Percentiles rank a stretch among this genome's conserved stretches.
phyloP scores from a whole-genome alignment of 768 basidiomycete genomes.

The Krasilnikovozyma curviuscula region DNA sequence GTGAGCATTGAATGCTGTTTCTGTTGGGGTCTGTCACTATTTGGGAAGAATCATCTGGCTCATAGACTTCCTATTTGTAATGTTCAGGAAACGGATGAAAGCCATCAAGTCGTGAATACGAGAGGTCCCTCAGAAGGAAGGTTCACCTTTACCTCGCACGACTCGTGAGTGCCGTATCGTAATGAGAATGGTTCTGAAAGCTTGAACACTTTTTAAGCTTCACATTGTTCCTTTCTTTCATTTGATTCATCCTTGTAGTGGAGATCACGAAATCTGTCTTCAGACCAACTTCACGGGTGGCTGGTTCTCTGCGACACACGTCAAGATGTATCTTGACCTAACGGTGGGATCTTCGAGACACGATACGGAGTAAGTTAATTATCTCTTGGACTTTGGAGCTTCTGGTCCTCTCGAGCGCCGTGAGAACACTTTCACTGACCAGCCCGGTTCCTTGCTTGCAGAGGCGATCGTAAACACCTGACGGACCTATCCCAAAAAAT shows the following conservation, averaged over 20 bases:
- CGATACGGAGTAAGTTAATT: constrained; percentile 40
- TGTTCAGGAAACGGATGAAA: constrained; percentile 61
- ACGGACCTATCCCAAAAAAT: constrained; percentile 35
- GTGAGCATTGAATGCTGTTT: too few species aligned
- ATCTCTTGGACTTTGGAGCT: neutral
- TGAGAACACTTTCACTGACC: neutral
- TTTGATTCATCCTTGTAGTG: constrained; percentile 21
- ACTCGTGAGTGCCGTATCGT: constrained; percentile 31
- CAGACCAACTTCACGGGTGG: constrained; percentile 71
- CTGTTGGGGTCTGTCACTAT: neutral
- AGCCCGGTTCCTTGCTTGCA: constrained; percentile 1
- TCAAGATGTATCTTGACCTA: constrained; percentile 85
- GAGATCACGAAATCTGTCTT: constrained; percentile 93
- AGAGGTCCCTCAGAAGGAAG: constrained; percentile 75
- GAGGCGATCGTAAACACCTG: constrained; percentile 23
- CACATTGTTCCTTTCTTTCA: neutral
- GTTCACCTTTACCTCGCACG: constrained; percentile 96
- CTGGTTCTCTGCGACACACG: constrained; percentile 60
- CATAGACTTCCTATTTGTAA: neutral
- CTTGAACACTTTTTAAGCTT: neutral
- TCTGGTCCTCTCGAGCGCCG: neutral
- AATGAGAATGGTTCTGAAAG: too few species aligned
- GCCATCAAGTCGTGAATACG: constrained; percentile 65
- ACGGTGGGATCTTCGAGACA: constrained; percentile 72
- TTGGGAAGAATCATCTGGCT: neutral